Evolutionary conservation across 768 basidiomycete species (phyloP).

Genomic region (Daedaleopsis sinensis): DNA sequence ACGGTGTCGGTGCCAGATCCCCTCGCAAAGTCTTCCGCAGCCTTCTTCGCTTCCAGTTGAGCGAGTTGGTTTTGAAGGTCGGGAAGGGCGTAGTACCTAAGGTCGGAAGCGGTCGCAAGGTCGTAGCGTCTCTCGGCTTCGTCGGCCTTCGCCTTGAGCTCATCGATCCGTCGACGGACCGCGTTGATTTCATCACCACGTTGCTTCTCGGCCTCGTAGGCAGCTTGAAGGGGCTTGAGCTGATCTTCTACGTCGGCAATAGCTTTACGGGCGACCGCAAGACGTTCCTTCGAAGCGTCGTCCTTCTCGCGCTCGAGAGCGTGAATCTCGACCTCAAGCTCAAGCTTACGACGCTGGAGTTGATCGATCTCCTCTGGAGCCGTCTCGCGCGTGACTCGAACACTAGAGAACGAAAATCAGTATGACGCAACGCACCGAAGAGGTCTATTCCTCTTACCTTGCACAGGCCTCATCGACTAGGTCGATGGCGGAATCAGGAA

Average conservation of each 20-base stretch:
- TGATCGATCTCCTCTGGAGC: conserved; percentile 93
- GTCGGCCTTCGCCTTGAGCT: conserved; percentile 88
- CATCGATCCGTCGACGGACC: conserved; percentile 83
- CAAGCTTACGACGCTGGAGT: conserved; percentile 84
- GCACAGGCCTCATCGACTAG: conserved; percentile 92
- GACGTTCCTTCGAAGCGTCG: conserved; percentile 80
- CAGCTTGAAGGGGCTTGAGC: conserved; percentile 78
- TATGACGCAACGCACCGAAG: not conserved
- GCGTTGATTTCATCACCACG: conserved; percentile 79
- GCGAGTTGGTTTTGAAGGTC: conserved; percentile 79
- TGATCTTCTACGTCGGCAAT: conserved; percentile 86
- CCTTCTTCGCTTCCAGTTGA: conserved; percentile 72
- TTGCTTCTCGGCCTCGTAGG: conserved; percentile 86
- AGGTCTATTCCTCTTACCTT: conserved; percentile 49
- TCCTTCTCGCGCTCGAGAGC: conserved; percentile 94
- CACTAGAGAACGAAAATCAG: conserved; percentile 44
- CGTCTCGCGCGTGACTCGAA: conserved; percentile 92
- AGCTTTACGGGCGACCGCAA: conserved; percentile 71
- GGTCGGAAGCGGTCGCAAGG: conserved; percentile 78
- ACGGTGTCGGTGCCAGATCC: conserved; percentile 68
- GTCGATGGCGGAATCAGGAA: conserved; percentile 90
- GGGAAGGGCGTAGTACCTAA: conserved; percentile 91
- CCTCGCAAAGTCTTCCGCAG: conserved; percentile 61
- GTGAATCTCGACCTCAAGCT: conserved; percentile 93
- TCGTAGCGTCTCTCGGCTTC: conserved; percentile 90